phyloP scores from a whole-genome alignment of 2,329 filamentous ascomycete genomes.

The Beauveria sp. region DNA sequence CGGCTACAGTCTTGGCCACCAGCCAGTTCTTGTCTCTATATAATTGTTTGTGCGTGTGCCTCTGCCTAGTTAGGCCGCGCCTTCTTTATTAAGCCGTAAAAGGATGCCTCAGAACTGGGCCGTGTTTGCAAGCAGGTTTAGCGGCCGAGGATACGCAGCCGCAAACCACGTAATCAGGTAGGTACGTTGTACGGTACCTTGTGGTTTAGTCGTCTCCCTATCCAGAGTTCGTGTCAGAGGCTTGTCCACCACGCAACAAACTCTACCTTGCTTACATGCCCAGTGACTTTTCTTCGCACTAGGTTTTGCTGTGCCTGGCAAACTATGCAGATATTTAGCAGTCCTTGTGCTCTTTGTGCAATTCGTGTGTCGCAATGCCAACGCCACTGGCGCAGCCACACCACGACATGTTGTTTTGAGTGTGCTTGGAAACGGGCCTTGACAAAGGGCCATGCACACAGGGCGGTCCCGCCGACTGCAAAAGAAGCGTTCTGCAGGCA shows the following conservation, averaged over 20 bases:
- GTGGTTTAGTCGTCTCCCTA: not conserved
- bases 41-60: no score
- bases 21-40: not conserved
- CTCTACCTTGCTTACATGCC: not conserved
- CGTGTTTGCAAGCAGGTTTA: not conserved
- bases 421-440: not conserved
- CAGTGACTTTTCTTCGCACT: no score
- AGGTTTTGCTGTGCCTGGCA: no score
- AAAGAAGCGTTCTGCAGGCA: not conserved
- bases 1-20: not conserved
- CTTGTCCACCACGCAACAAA: not conserved
- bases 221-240: not conserved
- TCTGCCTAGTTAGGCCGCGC: no score
- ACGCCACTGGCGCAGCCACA: not conserved
- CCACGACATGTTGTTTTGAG: not conserved
- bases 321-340: no score
- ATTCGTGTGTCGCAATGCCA: not conserved
- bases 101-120: not conserved
- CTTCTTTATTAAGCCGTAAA: no score
- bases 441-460: not conserved
- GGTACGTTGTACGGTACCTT: no score
- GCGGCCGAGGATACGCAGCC: not conserved
- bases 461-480: not conserved
- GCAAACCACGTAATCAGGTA: no score
- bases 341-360: not conserved